phyloP scores from a whole-genome alignment of 106 monocot species.

The Dendrobium huoshanense region DNA sequence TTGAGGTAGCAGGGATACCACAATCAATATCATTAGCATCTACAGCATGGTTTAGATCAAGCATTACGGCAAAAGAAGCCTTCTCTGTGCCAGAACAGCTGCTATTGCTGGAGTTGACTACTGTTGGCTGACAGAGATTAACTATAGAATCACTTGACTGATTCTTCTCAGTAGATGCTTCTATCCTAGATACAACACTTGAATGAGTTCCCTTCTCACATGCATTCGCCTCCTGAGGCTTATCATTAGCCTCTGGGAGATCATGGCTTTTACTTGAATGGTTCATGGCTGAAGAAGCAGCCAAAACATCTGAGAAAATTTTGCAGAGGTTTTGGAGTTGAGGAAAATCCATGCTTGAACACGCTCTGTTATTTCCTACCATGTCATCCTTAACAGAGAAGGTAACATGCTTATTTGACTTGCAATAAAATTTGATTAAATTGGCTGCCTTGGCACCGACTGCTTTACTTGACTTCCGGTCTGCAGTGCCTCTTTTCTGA shows the following conservation, averaged over 20 bases:
- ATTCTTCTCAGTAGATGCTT: slow-evolving; percentile 4
- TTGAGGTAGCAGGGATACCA: slow-evolving; percentile 6
- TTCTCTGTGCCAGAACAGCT: slow-evolving; percentile 12
- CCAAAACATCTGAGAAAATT: slow-evolving; percentile 47
- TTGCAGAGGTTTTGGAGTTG: slow-evolving; percentile 40
- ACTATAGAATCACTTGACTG: neutral
- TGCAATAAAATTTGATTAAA: slow-evolving; percentile 2
- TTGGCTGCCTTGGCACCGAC: slow-evolving; percentile 12
- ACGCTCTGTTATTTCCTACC: slow-evolving; percentile 14
- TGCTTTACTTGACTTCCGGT: slow-evolving; percentile 12
- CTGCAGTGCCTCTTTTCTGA: neutral
- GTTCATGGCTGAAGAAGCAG: slow-evolving; percentile 31
- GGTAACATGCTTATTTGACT: slow-evolving; percentile 25
- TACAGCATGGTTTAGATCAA: slow-evolving; percentile 23
- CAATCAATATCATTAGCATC: slow-evolving; percentile 9
- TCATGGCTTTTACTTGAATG: slow-evolving; percentile 6
- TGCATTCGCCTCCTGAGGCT: slow-evolving; percentile 3
- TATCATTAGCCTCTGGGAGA: slow-evolving; percentile 8
- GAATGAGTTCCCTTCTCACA: slow-evolving; percentile 9
- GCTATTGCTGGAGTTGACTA: neutral
- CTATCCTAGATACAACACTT: neutral
- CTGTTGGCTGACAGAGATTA: neutral
- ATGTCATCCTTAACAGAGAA: slow-evolving; percentile 38
- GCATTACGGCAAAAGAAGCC: slow-evolving; percentile 8
- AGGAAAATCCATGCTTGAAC: slow-evolving; percentile 26